These are phyloP conservation scores for Amoeboaphelidium protococcarum DNA, from an alignment of 371 early-diverging fungal genomes.

Conservation along the genomic window DNA sequence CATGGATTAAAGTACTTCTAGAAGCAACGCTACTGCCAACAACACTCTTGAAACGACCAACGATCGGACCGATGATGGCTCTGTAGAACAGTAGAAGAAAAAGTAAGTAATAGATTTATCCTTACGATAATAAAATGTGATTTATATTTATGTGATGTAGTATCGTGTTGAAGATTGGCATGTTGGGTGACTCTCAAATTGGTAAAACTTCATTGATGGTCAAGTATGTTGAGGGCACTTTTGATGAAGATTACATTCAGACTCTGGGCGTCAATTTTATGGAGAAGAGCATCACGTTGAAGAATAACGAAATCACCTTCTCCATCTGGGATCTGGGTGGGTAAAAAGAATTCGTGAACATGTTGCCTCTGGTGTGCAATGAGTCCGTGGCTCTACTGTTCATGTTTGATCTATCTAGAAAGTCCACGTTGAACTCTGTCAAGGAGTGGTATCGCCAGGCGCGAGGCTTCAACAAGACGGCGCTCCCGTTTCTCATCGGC, in stretches of 20 bases:
- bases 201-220: constrained; percentile 96
- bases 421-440: constrained; percentile 66
- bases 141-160: too few relatives aligned
- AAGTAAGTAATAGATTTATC: too few relatives aligned
- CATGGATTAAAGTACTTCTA: too few relatives aligned
- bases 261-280: constrained; percentile 96
- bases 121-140: too few relatives aligned
- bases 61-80: too few relatives aligned
- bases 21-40: too few relatives aligned
- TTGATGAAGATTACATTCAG: constrained; percentile 81
- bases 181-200: constrained; percentile 94
- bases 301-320: constrained; percentile 80
- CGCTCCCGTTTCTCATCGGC: constrained; percentile 79
- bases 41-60: too few relatives aligned
- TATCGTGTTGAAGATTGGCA: constrained; percentile 77
- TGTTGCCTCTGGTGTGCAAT: constrained; percentile 85
- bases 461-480: constrained; percentile 78
- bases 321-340: constrained; percentile 98
- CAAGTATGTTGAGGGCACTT: constrained; percentile 89
- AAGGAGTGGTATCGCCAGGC: constrained; percentile 93
- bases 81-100: too few relatives aligned
- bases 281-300: constrained; percentile 79
- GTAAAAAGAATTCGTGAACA: constrained; percentile 81
- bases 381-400: constrained; percentile 83
- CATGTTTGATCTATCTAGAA: constrained; percentile 81